Evolutionary conservation across 108 stramenopile species (phyloP), one percentile per base, ranked within the genome.

Genomic region (Pseudonitzschia delicatissima): DNA sequence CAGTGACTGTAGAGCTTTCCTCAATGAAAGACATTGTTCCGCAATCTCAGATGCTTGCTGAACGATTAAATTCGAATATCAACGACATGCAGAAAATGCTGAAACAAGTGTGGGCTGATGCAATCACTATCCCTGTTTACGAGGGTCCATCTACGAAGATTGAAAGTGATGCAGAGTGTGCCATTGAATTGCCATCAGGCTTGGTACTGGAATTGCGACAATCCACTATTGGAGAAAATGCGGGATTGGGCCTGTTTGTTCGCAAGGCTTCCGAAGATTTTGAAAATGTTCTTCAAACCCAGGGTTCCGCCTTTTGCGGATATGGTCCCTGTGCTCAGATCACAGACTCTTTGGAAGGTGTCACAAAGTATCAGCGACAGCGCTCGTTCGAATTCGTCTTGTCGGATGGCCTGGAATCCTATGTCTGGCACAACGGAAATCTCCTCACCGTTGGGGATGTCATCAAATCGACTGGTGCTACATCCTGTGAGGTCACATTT

Each of bases 171-270:
- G 37, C 60, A 21, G 60, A 61, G 18, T 42, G 60, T 36, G 40
- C 23, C 37, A 42, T 61, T 27, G 60, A 61, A 61, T 32, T 61
- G 39, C 60, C 60, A 28, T 61, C 60, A 21, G 60, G 60, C 7
- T 42, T 61, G 39, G 60, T 61, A 13, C n/a, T 61, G 13, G 60
- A 61, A 26, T 42, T 61, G 37, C 23, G 60, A 20, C 60, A 35
- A 35, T 61, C 60, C 2, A 61, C 60, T 2, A 61, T 61, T 5
- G 60, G 39, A 61, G 60, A 61, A 61, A 21, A 37, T 40, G 39
- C 60, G 6, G 60, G 60, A 35, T 40, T 61, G 60, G 60, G 60
- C 32, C 39, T 61, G 3, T 61, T 61, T 61, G 60, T 61, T 35
- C 28, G 60, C 15, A 37, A 42, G 60, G 32, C 60, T 39, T 40